Percentiles rank a stretch among this genome's conserved stretches.
phyloP scores from a whole-genome alignment of 1,284 basidiomycete genomes.

The Farysia itapuensis region DNA sequence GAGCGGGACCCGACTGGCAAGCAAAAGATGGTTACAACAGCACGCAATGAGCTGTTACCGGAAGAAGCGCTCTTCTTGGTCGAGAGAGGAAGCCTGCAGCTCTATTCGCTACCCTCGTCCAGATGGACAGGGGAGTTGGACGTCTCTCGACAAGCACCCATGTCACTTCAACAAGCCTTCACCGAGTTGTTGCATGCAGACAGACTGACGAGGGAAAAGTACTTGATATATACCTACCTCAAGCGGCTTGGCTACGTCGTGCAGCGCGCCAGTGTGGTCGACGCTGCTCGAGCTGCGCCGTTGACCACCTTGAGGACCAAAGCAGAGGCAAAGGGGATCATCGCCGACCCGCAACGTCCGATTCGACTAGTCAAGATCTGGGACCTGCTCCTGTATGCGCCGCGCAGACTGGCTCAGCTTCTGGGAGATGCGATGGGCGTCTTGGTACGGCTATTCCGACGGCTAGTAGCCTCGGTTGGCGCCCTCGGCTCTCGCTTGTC shows the following conservation, averaged over 20 bases:
- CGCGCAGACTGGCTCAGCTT: conserved; percentile 28
- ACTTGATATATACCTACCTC: conserved; percentile 89
- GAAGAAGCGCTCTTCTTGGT: conserved; percentile 92
- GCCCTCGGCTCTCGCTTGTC: background rate
- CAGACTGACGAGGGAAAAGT: conserved; percentile 73
- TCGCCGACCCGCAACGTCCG: conserved; percentile 39
- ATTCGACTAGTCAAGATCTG: conserved; percentile 34
- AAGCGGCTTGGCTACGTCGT: conserved; percentile 88
- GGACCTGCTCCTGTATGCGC: conserved; percentile 37
- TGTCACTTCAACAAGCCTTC: conserved; percentile 89
- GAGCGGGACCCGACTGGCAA: background rate
- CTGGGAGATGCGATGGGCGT: conserved; percentile 2
- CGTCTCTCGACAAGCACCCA: conserved; percentile 63
- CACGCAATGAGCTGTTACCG: conserved; percentile 73
- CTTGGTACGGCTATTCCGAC: background rate
- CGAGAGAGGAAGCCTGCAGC: conserved; percentile 64
- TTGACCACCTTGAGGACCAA: conserved; percentile 2
- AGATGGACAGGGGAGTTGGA: conserved; percentile 46
- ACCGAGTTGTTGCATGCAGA: conserved; percentile 78
- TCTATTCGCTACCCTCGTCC: conserved; percentile 4
- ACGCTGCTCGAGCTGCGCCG: conserved; percentile 27
- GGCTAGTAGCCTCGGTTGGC: background rate
- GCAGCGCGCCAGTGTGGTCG: conserved; percentile 65
- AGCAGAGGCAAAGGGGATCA: conserved; percentile 12
- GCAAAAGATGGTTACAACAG: conserved; percentile 10